These are phyloP conservation scores for Cladophialophora immunda DNA, from an alignment of 2,329 filamentous ascomycete species.

Conservation along the genomic window DNA sequence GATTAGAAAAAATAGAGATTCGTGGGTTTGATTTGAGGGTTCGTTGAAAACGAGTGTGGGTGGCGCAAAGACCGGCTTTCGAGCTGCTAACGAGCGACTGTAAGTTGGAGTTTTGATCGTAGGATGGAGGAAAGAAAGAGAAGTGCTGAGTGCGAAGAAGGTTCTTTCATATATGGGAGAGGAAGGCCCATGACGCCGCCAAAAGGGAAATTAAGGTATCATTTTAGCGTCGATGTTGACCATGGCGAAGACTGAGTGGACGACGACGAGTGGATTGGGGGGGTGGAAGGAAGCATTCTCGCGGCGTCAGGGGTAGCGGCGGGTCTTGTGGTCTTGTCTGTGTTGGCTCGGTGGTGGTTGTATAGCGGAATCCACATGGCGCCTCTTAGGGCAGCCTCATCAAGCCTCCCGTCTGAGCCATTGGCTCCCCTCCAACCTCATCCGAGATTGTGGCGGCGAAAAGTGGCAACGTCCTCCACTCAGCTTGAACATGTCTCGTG, in stretches of 20 bases:
- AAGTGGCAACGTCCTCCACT: constrained; percentile 13
- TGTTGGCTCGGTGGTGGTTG: neutral
- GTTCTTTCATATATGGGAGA: constrained; percentile 25
- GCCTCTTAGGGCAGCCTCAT: constrained; percentile 25
- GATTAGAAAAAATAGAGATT: constrained; percentile 33
- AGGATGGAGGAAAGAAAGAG: constrained; percentile 30
- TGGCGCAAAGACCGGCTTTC: constrained; percentile 36
- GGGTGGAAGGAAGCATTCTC: constrained; percentile 24
- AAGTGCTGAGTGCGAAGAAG: constrained; percentile 11
- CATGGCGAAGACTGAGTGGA: constrained; percentile 17
- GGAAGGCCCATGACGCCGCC: constrained; percentile 1
- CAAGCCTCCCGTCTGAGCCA: constrained; percentile 13
- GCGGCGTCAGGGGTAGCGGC: constrained; percentile 28
- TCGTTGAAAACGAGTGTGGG: constrained; percentile 39
- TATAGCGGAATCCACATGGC: constrained; percentile 13
- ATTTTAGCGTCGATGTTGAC: constrained; percentile 26
- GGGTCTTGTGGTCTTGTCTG: constrained; percentile 19
- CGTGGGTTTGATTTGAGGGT: constrained; percentile 12
- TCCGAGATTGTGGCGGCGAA: constrained; percentile 26
- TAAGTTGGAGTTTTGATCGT: constrained; percentile 39
- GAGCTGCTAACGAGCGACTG: constrained; percentile 38
- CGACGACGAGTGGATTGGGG: constrained; percentile 7
- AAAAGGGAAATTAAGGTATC: constrained; percentile 32
- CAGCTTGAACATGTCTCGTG: constrained; percentile 16
- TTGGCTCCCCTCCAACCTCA: constrained; percentile 18